These are phyloP conservation scores for Nitzschia putrida DNA, from an alignment of 108 stramenopile genomes.

Conservation along the genomic window DNA sequence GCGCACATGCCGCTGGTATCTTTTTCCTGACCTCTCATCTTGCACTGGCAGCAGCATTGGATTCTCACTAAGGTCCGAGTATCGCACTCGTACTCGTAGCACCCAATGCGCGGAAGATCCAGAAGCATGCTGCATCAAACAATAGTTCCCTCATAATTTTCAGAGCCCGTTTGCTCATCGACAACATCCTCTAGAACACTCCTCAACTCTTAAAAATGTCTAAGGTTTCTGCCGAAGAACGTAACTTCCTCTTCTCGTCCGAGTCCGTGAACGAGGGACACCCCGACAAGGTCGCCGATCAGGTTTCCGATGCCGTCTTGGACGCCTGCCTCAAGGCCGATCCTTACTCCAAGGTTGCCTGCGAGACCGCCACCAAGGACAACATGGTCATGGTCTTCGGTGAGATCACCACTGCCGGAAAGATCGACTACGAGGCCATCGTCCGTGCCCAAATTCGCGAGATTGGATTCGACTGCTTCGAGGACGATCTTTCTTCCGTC, in stretches of 20 bases:
- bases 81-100: too few species aligned
- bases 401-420: conserved; percentile 95
- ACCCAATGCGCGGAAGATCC: too few species aligned
- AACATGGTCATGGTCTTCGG: conserved; percentile 99
- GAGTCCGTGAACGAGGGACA: conserved; percentile 98
- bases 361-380: conserved; percentile 98
- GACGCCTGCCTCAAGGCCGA: conserved; percentile 95
- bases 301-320: conserved; percentile 96
- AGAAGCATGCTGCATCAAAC: too few species aligned
- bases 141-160: too few species aligned
- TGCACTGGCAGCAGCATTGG: too few species aligned
- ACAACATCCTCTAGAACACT: too few species aligned
- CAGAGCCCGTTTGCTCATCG: too few species aligned
- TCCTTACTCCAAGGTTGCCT: conserved; percentile 94
- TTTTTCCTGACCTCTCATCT: too few species aligned
- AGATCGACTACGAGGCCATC: conserved; percentile 96
- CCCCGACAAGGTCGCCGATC: conserved; percentile 95
- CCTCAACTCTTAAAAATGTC: neutral
- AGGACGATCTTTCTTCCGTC: conserved; percentile 70
- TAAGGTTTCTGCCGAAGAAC: conserved; percentile 58
- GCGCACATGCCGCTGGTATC: too few species aligned
- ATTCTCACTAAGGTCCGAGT: too few species aligned
- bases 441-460: conserved; percentile 95
- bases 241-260: conserved; percentile 87
- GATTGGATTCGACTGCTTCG: conserved; percentile 93